These are phyloP conservation scores for Rosa multiflora DNA, from an alignment of 306 rosid species.

Conservation along the genomic window DNA sequence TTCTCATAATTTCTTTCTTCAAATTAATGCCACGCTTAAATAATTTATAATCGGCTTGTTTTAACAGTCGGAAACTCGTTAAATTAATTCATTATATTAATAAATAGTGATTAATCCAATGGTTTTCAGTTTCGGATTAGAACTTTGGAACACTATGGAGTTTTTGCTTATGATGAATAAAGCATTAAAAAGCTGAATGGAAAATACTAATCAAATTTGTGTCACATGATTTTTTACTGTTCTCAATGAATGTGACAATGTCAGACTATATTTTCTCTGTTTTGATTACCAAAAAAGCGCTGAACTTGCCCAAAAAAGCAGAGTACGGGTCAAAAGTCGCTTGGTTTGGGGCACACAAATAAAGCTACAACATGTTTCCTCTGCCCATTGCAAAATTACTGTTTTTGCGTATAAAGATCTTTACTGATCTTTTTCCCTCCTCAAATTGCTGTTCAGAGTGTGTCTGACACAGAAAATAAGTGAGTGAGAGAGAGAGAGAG, in stretches of 20 bases:
- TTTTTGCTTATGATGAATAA: neutral
- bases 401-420: slow-evolving; percentile 9
- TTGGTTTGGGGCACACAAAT: slow-evolving; percentile 10
- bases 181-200: neutral
- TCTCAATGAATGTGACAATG: neutral
- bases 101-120: neutral
- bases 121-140: neutral
- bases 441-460: slow-evolving; percentile 22
- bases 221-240: neutral
- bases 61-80: neutral
- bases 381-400: neutral
- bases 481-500: neutral
- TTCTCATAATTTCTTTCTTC: neutral
- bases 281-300: neutral
- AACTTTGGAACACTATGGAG: neutral
- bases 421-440: slow-evolving; percentile 22
- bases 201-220: neutral
- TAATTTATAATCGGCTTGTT: neutral
- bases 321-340: neutral
- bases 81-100: no score
- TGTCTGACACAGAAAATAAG: slow-evolving; percentile 23
- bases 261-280: neutral
- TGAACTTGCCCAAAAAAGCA: neutral
- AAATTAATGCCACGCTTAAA: neutral
- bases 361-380: slow-evolving; percentile 6